Evolutionary conservation across 1,284 basidiomycete species (phyloP).

Genomic region (Polyporus tsugae): DNA sequence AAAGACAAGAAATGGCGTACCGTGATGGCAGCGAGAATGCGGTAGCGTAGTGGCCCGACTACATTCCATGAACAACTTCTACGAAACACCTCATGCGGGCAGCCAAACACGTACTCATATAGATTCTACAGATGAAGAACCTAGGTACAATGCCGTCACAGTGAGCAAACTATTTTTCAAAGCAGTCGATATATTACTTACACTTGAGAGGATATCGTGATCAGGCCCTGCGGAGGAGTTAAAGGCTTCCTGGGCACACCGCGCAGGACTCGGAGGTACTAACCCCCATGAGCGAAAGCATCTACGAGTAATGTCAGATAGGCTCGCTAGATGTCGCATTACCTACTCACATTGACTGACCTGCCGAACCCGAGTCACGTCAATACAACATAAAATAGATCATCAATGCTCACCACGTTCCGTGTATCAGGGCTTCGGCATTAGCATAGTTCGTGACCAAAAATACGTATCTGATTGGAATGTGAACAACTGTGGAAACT

Average conservation of each 20-base stretch:
- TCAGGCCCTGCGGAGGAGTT: neutral
- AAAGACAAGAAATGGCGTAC: neutral
- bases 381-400: neutral
- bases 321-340: neutral
- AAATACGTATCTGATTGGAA: neutral
- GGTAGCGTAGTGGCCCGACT: neutral
- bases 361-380: neutral
- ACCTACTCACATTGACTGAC: neutral
- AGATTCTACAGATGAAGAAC: neutral
- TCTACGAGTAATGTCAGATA: neutral
- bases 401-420: neutral
- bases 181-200: neutral
- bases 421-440: neutral
- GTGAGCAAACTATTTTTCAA: neutral
- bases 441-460: neutral
- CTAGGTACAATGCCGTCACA: neutral
- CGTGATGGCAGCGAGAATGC: neutral
- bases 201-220: neutral
- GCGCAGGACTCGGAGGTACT: neutral
- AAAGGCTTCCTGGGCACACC: neutral
- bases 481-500: slow-evolving; percentile 1
- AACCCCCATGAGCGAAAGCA: neutral
- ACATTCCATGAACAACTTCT: neutral
- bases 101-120: neutral
- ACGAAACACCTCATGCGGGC: neutral